Evolutionary conservation across 2,329 filamentous ascomycete species (phyloP), one percentile per base, ranked within the genome.

Genomic region (Aspergillus sp.): DNA sequence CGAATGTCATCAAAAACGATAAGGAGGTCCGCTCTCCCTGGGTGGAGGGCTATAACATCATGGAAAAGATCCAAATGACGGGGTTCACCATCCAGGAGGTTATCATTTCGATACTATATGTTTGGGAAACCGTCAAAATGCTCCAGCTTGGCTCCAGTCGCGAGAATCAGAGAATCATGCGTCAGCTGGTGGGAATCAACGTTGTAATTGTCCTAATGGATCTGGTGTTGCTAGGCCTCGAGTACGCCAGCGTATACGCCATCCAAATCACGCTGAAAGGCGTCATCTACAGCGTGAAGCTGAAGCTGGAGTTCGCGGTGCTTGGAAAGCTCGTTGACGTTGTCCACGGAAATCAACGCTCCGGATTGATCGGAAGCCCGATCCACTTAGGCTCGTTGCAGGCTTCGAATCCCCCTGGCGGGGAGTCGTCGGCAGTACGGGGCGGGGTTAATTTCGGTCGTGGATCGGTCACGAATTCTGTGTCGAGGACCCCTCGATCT

Each of bases 281-380:
- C 12, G 74, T 77, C 46, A 56, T 73, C 13, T 73, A 73, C 59
- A 73, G 70, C 61, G 58, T 73, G 20, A 73, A 73, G 40, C 73
- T 83, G 41, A 82, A 83, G 59, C 75, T 84, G n/a, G 84, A 86
- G 68, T 80, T 81, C 60, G 79, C 81, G 15, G 79, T 86, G 41
- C 72, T 86, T 9, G 75, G 82, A 27, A 73, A 74, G 37, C 66
- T 81, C 3, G 75, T 80, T 15, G 70, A 74, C 57, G 65, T 73
- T n/a, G 70, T 75, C 13, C 71, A 73, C 40, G 66, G 66, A 0
- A 67, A 67, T 5, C 58, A 65, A 44, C 64, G 64, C 37, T 65
- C 67, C 2, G 58, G 22, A 61, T 61, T 54, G 27, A 27, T 54
- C 27, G 46, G 33, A n/a, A 54, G 5, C 39, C 56, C 56, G n/a